A percentile compares a stretch with the other conserved stretches of the same genome.
phyloP scores from a whole-genome alignment of 1,139 yeast genomes.

The Kazachstania sp. region DNA sequence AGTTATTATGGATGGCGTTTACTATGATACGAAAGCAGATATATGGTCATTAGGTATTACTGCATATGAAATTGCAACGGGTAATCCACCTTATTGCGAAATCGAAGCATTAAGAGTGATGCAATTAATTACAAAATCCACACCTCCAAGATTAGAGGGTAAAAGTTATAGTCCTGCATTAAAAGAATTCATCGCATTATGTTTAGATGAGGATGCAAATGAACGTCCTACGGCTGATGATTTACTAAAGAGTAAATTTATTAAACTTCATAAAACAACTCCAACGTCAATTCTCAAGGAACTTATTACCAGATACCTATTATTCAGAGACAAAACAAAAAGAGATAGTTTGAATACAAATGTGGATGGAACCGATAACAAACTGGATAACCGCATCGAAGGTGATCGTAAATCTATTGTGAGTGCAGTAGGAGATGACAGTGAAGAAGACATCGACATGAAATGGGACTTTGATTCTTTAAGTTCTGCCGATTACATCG shows the following conservation, averaged over 20 bases:
- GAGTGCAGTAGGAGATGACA: constrained; percentile 17
- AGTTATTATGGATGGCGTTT: constrained; percentile 87
- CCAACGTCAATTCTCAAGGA: constrained; percentile 63
- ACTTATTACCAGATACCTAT: constrained; percentile 65
- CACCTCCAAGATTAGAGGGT: constrained; percentile 93
- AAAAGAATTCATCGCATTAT: constrained; percentile 84
- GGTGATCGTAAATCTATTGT: constrained; percentile 10
- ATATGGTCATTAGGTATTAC: constrained; percentile 95
- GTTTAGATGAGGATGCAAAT: constrained; percentile 87
- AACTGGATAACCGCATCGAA: constrained; percentile 21
- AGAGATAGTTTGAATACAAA: constrained; percentile 36
- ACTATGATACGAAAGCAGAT: constrained; percentile 79
- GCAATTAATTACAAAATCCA: constrained; percentile 84
- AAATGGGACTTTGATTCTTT: constrained; percentile 84
- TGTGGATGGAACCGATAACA: constrained; percentile 29
- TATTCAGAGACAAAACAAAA: constrained; percentile 61
- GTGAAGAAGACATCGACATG: constrained; percentile 39
- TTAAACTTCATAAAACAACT: constrained; percentile 50
- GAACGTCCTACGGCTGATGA: constrained; percentile 88
- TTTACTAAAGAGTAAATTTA: constrained; percentile 61
- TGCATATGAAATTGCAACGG: constrained; percentile 88
- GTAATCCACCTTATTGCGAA: constrained; percentile 95
- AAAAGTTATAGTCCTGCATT: constrained; percentile 64
- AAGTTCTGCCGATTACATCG: constrained; percentile 61
- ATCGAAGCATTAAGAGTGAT: constrained; percentile 92